Conservation (phyloP, 2,329 filamentous ascomycete genomes). For the Tothia fuscella region DNA sequence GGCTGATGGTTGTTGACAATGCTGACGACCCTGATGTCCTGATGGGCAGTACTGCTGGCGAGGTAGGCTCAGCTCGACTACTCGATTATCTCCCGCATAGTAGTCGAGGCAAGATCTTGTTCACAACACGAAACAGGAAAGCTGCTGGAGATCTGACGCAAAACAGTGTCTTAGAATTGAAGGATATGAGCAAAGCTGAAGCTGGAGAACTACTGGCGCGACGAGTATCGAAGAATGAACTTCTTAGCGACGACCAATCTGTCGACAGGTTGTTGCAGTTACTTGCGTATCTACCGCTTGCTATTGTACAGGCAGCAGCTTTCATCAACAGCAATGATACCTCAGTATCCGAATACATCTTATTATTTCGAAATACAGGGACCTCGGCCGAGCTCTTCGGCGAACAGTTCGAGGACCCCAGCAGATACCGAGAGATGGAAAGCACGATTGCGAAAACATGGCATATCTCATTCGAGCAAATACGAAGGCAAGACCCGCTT, state of each 20-base stretch:
- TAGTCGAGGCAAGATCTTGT: conserved; percentile 13
- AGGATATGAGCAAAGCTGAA: conserved; percentile 11
- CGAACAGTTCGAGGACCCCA: conserved; percentile 12
- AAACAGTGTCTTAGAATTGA: conserved; percentile 12
- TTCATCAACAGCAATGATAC: conserved; percentile 15
- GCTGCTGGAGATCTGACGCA: conserved; percentile 12
- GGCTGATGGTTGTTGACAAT: conserved; percentile 17
- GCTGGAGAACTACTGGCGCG: conserved; percentile 10
- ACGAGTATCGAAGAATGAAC: background rate
- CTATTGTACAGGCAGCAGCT: conserved; percentile 17
- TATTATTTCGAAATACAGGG: background rate
- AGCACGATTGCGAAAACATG: conserved; percentile 16
- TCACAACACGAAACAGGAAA: conserved; percentile 14
- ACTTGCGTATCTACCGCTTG: conserved; percentile 15
- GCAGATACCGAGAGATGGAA: conserved; percentile 6
- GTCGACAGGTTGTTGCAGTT: conserved; percentile 1
- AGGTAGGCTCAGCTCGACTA: too few species aligned
- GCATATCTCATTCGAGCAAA: conserved; percentile 15
- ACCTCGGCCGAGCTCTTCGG: background rate
- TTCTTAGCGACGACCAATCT: background rate
- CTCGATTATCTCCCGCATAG: conserved; percentile 13
- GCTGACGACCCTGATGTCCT: conserved; percentile 15
- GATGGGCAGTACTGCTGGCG: background rate
- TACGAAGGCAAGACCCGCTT: conserved; percentile 10
- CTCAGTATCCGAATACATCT: background rate